These are phyloP conservation scores for Fagopyrum tataricum DNA, from an alignment of 148 eudicot species.

Conservation along the genomic window DNA sequence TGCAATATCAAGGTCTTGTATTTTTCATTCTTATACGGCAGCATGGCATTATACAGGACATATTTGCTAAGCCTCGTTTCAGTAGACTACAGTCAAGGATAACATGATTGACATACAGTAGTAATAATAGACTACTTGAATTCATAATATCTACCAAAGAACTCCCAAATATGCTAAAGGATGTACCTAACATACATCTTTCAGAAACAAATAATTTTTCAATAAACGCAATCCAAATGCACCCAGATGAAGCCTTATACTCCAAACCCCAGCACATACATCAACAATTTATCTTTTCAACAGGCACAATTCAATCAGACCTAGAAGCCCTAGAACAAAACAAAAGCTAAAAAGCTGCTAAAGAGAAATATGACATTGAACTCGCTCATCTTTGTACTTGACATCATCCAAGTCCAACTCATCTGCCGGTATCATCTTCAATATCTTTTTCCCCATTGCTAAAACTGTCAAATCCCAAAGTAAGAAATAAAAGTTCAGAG, in stretches of 20 bases:
- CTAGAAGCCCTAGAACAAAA: not conserved
- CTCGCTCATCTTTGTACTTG: conserved; percentile 51
- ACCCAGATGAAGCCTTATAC: not conserved
- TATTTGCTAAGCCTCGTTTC: not conserved
- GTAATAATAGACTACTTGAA: not conserved
- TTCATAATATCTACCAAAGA: not conserved
- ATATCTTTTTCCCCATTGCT: conserved; percentile 77
- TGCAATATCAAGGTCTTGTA: not conserved
- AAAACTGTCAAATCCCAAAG: conserved; percentile 5
- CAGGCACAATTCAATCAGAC: not conserved
- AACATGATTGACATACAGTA: too few relatives aligned
- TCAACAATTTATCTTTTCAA: not conserved
- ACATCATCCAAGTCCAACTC: conserved; percentile 62
- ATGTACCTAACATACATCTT: not conserved
- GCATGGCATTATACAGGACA: not conserved
- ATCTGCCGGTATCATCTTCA: conserved; percentile 49
- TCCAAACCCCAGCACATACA: conserved; percentile 1
- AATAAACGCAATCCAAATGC: not conserved
- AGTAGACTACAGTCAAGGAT: too few relatives aligned
- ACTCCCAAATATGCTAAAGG: not conserved
- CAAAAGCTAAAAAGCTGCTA: not conserved
- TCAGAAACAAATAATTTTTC: not conserved
- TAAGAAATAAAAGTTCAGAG: not conserved
- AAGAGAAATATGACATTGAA: conserved; percentile 38
- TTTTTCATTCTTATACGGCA: not conserved